A percentile compares a stretch with the other conserved stretches of the same genome.
These are phyloP conservation scores for Raphanus hybrid DNA, from an alignment of 441 rosid species.

Conservation along the genomic window DNA sequence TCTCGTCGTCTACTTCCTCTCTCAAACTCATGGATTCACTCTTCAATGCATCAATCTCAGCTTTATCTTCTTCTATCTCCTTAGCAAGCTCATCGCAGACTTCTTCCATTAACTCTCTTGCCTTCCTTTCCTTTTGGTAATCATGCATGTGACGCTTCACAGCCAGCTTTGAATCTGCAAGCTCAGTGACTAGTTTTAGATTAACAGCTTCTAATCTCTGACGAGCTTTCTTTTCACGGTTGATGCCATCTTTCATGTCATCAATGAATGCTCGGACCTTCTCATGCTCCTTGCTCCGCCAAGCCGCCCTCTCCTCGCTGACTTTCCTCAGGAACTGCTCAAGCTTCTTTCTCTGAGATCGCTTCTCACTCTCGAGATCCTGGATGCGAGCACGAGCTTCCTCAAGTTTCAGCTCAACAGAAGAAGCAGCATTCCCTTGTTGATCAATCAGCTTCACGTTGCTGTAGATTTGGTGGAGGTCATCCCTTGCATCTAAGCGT, in stretches of 20 bases:
- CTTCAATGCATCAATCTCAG: conserved; percentile 65
- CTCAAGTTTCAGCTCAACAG: conserved; percentile 67
- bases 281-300: conserved; percentile 86
- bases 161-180: conserved; percentile 73
- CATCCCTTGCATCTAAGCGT: conserved; percentile 58
- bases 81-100: conserved; percentile 84
- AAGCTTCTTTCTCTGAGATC: conserved; percentile 67
- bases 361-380: conserved; percentile 74
- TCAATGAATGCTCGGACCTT: conserved; percentile 68
- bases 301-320: conserved; percentile 75
- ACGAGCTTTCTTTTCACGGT: conserved; percentile 69
- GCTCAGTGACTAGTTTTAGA: conserved; percentile 82
- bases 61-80: conserved; percentile 67
- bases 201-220: conserved; percentile 72
- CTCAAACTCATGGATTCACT: conserved; percentile 67
- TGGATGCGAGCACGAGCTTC: conserved; percentile 65
- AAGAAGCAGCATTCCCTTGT: conserved; percentile 64
- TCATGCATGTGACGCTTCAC: conserved; percentile 76
- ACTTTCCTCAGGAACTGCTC: conserved; percentile 86
- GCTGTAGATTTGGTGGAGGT: conserved; percentile 53
- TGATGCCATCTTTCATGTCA: conserved; percentile 64
- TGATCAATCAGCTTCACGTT: conserved; percentile 59
- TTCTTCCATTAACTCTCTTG: conserved; percentile 79
- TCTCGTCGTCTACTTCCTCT: conserved; percentile 84
- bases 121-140: conserved; percentile 74